Conservation (phyloP, 2,329 filamentous ascomycete genomes). For the Cladosporium sp. region DNA sequence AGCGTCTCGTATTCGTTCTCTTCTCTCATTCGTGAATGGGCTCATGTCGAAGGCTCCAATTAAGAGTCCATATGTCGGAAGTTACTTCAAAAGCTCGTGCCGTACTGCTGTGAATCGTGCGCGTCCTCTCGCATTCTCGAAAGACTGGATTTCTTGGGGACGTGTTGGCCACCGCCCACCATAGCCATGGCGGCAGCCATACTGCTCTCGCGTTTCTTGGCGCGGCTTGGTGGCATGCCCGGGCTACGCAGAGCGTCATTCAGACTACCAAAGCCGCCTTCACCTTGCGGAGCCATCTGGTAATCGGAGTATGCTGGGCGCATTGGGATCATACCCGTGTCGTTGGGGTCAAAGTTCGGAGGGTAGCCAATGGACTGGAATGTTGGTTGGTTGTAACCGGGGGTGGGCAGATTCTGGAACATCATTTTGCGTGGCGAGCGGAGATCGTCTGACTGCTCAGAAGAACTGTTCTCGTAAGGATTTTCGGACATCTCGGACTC, state of each 20-base stretch:
- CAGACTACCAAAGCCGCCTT: slow-evolving; percentile 30
- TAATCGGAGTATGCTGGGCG: slow-evolving; percentile 28
- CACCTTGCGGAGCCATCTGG: slow-evolving; percentile 30
- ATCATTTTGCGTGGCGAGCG: slow-evolving; percentile 62
- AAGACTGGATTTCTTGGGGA: slow-evolving; percentile 34
- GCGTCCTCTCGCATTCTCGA: slow-evolving; percentile 30
- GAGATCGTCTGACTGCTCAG: slow-evolving; percentile 46
- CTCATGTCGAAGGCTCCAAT: too few relatives aligned
- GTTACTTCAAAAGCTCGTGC: slow-evolving; percentile 1
- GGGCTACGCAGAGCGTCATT: slow-evolving; percentile 30
- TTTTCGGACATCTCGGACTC: slow-evolving; percentile 41
- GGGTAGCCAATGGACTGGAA: slow-evolving; percentile 19
- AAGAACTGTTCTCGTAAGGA: slow-evolving; percentile 9
- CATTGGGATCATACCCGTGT: slow-evolving; percentile 31
- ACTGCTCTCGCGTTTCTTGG: slow-evolving; percentile 28
- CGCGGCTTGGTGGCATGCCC: slow-evolving; percentile 19
- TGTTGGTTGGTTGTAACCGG: slow-evolving; percentile 56
- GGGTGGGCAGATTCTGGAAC: slow-evolving; percentile 63
- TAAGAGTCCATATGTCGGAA: too few relatives aligned
- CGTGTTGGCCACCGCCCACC: slow-evolving; percentile 12
- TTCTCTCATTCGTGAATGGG: too few relatives aligned
- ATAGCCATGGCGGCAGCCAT: slow-evolving; percentile 22
- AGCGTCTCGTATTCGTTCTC: too few relatives aligned
- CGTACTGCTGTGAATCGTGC: not conserved
- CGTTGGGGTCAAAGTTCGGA: slow-evolving; percentile 18